phyloP scores from a whole-genome alignment of 345 rosid species.

The Jatropha curcas region DNA sequence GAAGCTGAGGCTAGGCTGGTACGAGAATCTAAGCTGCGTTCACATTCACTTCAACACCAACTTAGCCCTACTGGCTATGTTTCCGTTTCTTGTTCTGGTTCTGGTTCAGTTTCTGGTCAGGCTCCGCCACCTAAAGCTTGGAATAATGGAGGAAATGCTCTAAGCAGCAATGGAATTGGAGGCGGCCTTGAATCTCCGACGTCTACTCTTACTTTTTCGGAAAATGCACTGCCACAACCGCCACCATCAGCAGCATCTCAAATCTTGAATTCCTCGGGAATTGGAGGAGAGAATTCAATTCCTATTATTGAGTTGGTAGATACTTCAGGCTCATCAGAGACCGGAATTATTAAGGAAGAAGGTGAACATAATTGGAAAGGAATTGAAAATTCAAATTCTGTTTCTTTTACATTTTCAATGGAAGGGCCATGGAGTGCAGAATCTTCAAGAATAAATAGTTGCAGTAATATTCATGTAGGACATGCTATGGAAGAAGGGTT shows the following conservation, averaged over 20 bases:
- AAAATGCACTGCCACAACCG: constrained; percentile 28
- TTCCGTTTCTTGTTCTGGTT: constrained; percentile 22
- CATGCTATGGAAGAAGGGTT: constrained; percentile 65
- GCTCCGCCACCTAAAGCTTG: constrained; percentile 24
- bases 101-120: constrained; percentile 17
- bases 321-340: constrained; percentile 50
- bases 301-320: constrained; percentile 56
- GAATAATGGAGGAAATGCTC: constrained; percentile 15
- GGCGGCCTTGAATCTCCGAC: constrained; percentile 81
- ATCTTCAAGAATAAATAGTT: constrained; percentile 31
- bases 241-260: constrained; percentile 15
- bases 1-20: constrained; percentile 59
- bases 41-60: constrained; percentile 49
- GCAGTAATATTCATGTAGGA: constrained; percentile 18
- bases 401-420: constrained; percentile 50
- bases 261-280: constrained; percentile 20
- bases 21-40: constrained; percentile 75
- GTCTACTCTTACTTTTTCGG: constrained; percentile 75
- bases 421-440: constrained; percentile 51
- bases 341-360: constrained; percentile 51
- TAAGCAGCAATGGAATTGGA: constrained; percentile 28
- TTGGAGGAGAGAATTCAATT: constrained; percentile 33
- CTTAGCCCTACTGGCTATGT: constrained; percentile 29
- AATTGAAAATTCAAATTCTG: constrained; percentile 37
- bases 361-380: constrained; percentile 62